A percentile compares a stretch with the other conserved stretches of the same genome.
These are phyloP conservation scores for Leishmania aethiopica DNA, from an alignment of 208 protist genomes.

Conservation along the genomic window DNA sequence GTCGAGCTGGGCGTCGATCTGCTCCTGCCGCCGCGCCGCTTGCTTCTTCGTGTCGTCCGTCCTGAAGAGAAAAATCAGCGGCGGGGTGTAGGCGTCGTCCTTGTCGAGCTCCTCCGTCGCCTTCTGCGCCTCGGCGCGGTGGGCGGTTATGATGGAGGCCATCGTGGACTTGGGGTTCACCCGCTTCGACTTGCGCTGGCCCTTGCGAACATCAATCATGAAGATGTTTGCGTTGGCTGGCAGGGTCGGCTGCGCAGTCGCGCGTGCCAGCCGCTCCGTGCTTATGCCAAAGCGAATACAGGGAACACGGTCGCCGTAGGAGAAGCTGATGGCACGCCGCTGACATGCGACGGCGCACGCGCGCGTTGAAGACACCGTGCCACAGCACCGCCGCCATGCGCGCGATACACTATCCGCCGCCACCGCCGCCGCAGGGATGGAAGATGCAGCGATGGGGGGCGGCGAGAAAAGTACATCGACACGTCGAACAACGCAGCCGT, in stretches of 20 bases:
- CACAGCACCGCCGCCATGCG: neutral
- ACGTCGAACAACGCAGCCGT: neutral
- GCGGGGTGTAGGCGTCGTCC: constrained; percentile 11
- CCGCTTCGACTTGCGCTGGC: constrained; percentile 15
- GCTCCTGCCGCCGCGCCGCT: constrained; percentile 27
- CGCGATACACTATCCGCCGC: neutral
- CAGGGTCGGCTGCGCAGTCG: constrained; percentile 22
- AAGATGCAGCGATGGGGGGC: neutral
- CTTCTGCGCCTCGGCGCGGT: constrained; percentile 22
- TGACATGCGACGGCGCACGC: neutral
- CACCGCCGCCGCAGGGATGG: neutral
- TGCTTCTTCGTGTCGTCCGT: constrained; percentile 29
- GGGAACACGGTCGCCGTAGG: constrained; percentile 15
- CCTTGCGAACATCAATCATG: constrained; percentile 31
- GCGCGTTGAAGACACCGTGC: neutral
- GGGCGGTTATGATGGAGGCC: constrained; percentile 16
- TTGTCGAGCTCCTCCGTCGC: constrained; percentile 4
- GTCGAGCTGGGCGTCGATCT: constrained; percentile 23
- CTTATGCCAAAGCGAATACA: constrained; percentile 25
- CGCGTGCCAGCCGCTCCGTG: constrained; percentile 20
- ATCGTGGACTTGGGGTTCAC: constrained; percentile 23
- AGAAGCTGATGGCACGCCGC: constrained; percentile 13
- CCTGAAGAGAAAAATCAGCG: constrained; percentile 31
- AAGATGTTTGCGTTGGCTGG: constrained; percentile 27
- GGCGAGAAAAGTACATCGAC: neutral